Base-by-base conservation (phyloP, 495 filamentous ascomycete genomes). In the Elasticomyces elasticus region DNA sequence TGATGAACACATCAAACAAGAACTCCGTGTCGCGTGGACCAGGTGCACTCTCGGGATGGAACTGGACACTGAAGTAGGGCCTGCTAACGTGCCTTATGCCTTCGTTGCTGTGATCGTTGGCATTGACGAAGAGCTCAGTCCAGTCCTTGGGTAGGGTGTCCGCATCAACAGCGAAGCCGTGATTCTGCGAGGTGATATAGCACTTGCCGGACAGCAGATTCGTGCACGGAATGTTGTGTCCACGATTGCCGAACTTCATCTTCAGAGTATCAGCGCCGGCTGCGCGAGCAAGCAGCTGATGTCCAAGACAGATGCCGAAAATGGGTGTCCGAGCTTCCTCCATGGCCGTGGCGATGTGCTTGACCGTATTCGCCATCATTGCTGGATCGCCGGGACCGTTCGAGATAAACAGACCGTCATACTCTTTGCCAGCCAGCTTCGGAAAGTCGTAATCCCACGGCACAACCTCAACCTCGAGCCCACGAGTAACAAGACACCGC, bases 211-310 rank as follows among this genome's bases (percentile, higher is more conserved):
- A 89, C 55, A 95, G 71, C 76, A 90, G 79, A 69, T 86, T 94
- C 22, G 90, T 97, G 74, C 92, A 96, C 24, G 92, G 92, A 65
- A 98, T 96, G 67, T 98, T 98, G 75, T 95, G 89, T 33, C 92
- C 92, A 62, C 92, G 86, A 71, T 98, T 98, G 71, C 92, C 92
- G 64, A 96, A 98, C 75, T 95, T 95, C 86, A 98, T 94, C 73
- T 98, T 98, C 53, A 74, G 66, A 1, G 92, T 98, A 27, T 79
- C 77, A 33, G 91, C 92, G 49, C 92, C 92, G 20, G 89, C 84
- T 24, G 92, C 88, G 56, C 92, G 79, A 19, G 92, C 87, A 35
- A 98, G 83, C 51, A 98, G 76, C 71, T 97, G 92, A 66, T 98
- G 92, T 48, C 92, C 92, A 54, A 98, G 71, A 72, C 92, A 98